phyloP scores from a whole-genome alignment of 1,139 yeast species.

The Geotrichum restrictum region DNA sequence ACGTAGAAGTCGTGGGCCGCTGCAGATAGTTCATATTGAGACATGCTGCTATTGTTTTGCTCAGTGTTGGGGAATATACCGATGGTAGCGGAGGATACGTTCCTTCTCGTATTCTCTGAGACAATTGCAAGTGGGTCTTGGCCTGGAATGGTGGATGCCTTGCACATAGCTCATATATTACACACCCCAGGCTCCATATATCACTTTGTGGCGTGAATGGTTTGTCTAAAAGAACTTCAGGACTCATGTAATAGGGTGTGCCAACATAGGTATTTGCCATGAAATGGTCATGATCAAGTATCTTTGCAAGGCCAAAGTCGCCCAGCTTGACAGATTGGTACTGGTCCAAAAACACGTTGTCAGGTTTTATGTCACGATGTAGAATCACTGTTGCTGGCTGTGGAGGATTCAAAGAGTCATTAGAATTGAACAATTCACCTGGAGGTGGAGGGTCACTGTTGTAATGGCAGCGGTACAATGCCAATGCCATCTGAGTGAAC shows the following conservation, averaged over 20 bases:
- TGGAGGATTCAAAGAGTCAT: constrained; percentile 29
- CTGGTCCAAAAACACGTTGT: constrained; percentile 70
- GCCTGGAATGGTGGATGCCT: constrained; percentile 93
- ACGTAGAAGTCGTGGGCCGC: constrained; percentile 74
- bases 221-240: constrained; percentile 72
- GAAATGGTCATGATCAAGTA: constrained; percentile 63
- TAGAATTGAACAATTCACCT: constrained; percentile 46
- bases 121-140: constrained; percentile 78
- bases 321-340: constrained; percentile 54
- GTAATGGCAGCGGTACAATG: constrained; percentile 87
- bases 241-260: constrained; percentile 86
- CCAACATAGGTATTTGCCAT: constrained; percentile 79
- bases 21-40: constrained; percentile 66
- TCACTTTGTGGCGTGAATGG: constrained; percentile 83
- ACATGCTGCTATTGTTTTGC: constrained; percentile 70
- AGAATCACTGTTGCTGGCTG: constrained; percentile 48
- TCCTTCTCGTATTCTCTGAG: constrained; percentile 75
- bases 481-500: constrained; percentile 76
- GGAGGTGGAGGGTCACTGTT: constrained; percentile 74
- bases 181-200: constrained; percentile 71
- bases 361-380: constrained; percentile 89
- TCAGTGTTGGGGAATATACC: constrained; percentile 68
- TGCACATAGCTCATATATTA: constrained; percentile 82
- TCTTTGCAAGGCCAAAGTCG: constrained; percentile 68
- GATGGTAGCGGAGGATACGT: constrained; percentile 65